Evolutionary conservation across 306 rosid species (phyloP).

Genomic region (Adenanthera pavonina): DNA sequence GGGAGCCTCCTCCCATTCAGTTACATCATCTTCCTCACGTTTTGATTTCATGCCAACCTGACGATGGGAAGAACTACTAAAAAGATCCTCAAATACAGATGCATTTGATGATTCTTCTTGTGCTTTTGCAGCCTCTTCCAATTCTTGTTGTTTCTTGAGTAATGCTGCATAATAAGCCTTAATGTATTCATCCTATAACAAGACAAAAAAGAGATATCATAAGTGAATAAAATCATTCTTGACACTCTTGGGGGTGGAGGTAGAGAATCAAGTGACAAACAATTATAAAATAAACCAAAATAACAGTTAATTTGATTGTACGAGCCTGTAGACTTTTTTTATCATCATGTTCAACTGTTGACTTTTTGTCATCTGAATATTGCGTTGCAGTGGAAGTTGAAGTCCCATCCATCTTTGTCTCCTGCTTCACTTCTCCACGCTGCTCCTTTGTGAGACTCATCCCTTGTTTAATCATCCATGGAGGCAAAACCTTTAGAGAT

Average conservation of each 20-base stretch:
- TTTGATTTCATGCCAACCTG: conserved; percentile 76
- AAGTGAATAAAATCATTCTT: not conserved
- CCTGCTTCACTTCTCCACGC: conserved; percentile 73
- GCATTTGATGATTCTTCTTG: conserved; percentile 46
- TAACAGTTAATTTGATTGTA: conserved; percentile 18
- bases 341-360: conserved; percentile 51
- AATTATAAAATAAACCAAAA: conserved; percentile 19
- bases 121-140: conserved; percentile 57
- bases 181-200: conserved; percentile 67
- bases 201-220: conserved; percentile 9
- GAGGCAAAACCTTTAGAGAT: conserved; percentile 70
- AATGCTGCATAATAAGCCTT: conserved; percentile 83
- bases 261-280: not conserved
- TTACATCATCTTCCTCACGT: conserved; percentile 60
- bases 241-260: not conserved
- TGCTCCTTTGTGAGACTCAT: conserved; percentile 85
- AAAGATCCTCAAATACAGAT: conserved; percentile 31
- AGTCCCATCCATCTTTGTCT: conserved; percentile 60
- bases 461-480: conserved; percentile 85
- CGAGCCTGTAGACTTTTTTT: conserved; percentile 61
- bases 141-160: conserved; percentile 63
- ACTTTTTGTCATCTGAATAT: conserved; percentile 71
- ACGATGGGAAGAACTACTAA: conserved; percentile 50
- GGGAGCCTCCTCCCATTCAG: conserved; percentile 81
- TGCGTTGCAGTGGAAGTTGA: conserved; percentile 45